Base-by-base conservation (phyloP, 2,329 filamentous ascomycete species). In the Aspergillus fumigatiaffinis region DNA sequence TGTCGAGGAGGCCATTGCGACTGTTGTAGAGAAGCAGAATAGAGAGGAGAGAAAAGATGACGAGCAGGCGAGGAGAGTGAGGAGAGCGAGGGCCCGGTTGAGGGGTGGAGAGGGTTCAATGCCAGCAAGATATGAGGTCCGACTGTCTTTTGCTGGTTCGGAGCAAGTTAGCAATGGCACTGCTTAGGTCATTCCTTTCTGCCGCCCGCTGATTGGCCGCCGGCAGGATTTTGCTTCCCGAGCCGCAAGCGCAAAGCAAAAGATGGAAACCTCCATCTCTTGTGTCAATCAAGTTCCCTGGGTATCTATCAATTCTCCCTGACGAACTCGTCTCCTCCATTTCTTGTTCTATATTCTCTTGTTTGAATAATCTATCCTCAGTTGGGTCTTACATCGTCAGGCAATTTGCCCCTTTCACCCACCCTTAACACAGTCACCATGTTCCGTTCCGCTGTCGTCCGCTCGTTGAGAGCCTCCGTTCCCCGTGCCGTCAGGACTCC, bases 401-500 rank as follows among this genome's bases (percentile, higher is more conserved):
- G 41, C 50, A 21, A 28, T 47, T 21, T 32, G 54, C 52, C 48
- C 46, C 46, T 20, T 26, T n/a, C 32, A 56, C 35, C 60, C 56
- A 50, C 51, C 60, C 51, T 55, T 55, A 50, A 52, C 47, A 55
- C 42, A 51, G 63, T 68, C 80, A 86, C 71, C 65, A 97, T 97
- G 93, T 92, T 97, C 84, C 90, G 93, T 81, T 87, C 90, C 77
- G 87, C 90, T 74, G 79, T 94, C 76, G 82, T 93, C 81, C 89
- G 89, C 79, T 88, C 90, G 72, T 85, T 89, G 76, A 82, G 86
- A 73, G 78, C 79, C 63, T 78, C 79, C 65, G 72, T 73, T 58
- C 76, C 81, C 67, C 79, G 80, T 69, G 73, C 76, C 64, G 77
- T 82, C 73, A 78, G 81, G 74, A 75, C 77, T 75, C 77, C 83